Evolutionary conservation across 768 basidiomycete species (phyloP).

Genomic region (Dictyophora rubrovolvata): DNA sequence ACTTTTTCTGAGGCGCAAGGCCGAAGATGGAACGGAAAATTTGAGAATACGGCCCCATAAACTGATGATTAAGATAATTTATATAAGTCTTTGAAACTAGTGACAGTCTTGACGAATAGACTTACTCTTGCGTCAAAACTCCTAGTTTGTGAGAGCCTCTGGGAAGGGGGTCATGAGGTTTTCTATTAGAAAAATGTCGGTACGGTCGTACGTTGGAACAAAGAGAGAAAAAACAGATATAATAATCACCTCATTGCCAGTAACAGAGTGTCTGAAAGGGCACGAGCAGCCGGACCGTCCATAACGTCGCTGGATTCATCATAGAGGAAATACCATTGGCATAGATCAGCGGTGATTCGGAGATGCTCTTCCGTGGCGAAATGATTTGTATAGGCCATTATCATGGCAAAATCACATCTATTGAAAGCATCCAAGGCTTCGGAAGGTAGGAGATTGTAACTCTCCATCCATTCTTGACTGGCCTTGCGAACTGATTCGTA

Average conservation of each 20-base stretch:
- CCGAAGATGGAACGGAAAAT: not conserved
- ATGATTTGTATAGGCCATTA: not conserved
- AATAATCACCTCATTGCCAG: not conserved
- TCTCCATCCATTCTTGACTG: slow-evolving; percentile 12
- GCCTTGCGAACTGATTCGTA: not conserved
- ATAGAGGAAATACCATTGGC: slow-evolving; percentile 23
- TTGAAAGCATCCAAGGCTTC: slow-evolving; percentile 16
- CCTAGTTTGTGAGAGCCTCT: not conserved
- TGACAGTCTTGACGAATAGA: not conserved
- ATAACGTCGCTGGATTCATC: slow-evolving; percentile 24
- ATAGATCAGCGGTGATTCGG: slow-evolving; percentile 22
- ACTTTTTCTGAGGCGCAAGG: not conserved
- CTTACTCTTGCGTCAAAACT: not conserved
- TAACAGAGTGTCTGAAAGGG: not conserved
- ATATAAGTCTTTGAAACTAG: not conserved
- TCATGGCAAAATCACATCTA: slow-evolving; percentile 15
- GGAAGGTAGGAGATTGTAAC: slow-evolving; percentile 12
- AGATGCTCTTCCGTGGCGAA: slow-evolving; percentile 12
- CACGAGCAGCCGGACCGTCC: not conserved
- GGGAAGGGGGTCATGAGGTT: not conserved
- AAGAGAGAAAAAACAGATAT: not conserved
- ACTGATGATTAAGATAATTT: not conserved
- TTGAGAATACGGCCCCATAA: not conserved
- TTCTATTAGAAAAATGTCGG: not conserved
- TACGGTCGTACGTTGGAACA: not conserved